Conservation (phyloP, 345 rosid species). For the Salix suchowensis region DNA sequence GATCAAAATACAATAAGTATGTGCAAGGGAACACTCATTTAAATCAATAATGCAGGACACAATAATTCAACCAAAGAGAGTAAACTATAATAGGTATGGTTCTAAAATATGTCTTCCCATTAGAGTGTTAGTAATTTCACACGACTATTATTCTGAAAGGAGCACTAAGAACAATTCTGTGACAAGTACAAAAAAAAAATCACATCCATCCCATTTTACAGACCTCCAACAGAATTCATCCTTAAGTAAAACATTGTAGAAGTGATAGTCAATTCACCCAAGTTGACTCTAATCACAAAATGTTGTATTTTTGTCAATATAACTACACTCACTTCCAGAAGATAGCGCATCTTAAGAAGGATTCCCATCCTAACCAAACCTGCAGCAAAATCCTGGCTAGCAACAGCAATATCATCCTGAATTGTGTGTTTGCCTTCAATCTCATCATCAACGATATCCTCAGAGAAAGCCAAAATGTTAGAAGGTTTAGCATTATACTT, state of each 20-base stretch:
- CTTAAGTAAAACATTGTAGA: background rate
- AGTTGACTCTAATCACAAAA: background rate
- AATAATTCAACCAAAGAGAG: background rate
- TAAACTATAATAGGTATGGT: too few relatives aligned
- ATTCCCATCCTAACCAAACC: conserved; percentile 91
- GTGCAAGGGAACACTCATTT: background rate
- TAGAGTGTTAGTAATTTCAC: background rate
- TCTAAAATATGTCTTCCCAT: background rate
- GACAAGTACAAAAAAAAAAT: background rate
- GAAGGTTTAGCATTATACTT: conserved; percentile 90
- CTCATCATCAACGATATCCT: conserved; percentile 47
- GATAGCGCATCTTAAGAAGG: conserved; percentile 60
- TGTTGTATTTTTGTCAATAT: background rate
- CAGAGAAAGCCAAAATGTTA: conserved; percentile 48
- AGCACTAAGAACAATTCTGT: background rate
- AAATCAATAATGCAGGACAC: background rate
- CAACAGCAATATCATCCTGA: conserved; percentile 75
- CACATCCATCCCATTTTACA: background rate
- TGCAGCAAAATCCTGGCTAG: conserved; percentile 89
- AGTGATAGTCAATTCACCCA: too few relatives aligned
- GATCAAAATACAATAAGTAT: background rate
- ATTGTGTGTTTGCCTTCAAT: conserved; percentile 61
- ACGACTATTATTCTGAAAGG: background rate
- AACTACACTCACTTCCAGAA: conserved; percentile 59
- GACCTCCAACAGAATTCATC: background rate